Conservation (phyloP, 768 basidiomycete genomes). For the Suillus luteus region DNA sequence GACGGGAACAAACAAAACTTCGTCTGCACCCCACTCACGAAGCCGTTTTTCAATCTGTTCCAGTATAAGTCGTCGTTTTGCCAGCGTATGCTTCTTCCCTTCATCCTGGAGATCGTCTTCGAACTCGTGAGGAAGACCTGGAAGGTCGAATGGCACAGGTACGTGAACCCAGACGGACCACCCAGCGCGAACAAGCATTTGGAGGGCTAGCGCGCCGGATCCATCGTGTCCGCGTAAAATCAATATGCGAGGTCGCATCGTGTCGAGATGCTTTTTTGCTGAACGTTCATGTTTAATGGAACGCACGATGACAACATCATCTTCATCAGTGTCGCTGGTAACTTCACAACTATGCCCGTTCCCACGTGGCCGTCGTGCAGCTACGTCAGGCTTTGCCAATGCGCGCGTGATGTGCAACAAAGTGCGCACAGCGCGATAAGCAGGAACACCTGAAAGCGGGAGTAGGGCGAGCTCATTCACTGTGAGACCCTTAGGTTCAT, state of each 20-base stretch:
- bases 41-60: slow-evolving; percentile 52
- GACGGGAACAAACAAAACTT: slow-evolving; percentile 62
- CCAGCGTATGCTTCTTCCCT: slow-evolving; percentile 38
- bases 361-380: background rate
- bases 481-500: slow-evolving; percentile 34
- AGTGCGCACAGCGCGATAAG: slow-evolving; percentile 78
- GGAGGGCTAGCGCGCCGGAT: slow-evolving; percentile 72
- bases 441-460: slow-evolving; percentile 77
- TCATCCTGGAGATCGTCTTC: slow-evolving; percentile 35
- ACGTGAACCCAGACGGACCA: slow-evolving; percentile 79
- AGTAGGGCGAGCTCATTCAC: slow-evolving; percentile 80
- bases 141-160: slow-evolving; percentile 37
- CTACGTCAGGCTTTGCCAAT: slow-evolving; percentile 19
- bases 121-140: slow-evolving; percentile 38
- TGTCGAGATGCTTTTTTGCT: slow-evolving; percentile 13
- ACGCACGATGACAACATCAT: slow-evolving; percentile 1
- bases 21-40: slow-evolving; percentile 72
- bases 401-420: slow-evolving; percentile 42
- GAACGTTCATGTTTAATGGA: slow-evolving; percentile 8
- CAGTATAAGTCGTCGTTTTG: slow-evolving; percentile 45
- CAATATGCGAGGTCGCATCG: slow-evolving; percentile 45
- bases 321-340: slow-evolving; percentile 20
- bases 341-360: slow-evolving; percentile 23
- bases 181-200: slow-evolving; percentile 70
- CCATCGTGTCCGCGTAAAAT: slow-evolving; percentile 78